A percentile compares a stretch with the other conserved stretches of the same genome.
These are phyloP conservation scores for Beta vulgaris DNA, from an alignment of 148 eudicot genomes.

Conservation along the genomic window DNA sequence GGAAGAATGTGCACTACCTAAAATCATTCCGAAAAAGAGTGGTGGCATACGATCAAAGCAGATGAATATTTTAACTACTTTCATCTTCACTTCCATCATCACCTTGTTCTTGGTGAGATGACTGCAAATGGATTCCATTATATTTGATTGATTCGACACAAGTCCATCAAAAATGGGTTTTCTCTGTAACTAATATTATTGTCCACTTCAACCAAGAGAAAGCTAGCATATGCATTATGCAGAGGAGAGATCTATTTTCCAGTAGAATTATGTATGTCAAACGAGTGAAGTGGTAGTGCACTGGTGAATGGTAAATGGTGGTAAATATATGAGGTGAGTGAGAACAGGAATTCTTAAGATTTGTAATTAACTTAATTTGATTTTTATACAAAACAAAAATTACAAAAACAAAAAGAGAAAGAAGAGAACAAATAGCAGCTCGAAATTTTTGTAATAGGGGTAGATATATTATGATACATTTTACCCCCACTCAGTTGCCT, in stretches of 20 bases:
- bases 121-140: conserved; percentile 5
- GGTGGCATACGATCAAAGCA: conserved; percentile 4
- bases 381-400: background rate
- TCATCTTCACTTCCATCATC: conserved; percentile 22
- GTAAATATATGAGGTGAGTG: conserved; percentile 22
- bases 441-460: conserved; percentile 5
- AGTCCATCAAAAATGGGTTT: background rate
- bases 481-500: no score
- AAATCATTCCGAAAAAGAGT: conserved; percentile 27
- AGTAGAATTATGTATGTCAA: background rate
- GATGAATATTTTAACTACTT: conserved; percentile 10
- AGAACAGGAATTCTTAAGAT: background rate
- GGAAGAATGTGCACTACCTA: conserved; percentile 66
- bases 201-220: background rate
- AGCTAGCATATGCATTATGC: conserved; percentile 1
- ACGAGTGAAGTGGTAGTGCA: background rate
- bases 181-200: background rate
- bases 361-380: no score
- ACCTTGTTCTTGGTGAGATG: conserved; percentile 19
- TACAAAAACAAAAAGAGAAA: no score
- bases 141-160: background rate
- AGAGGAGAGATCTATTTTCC: background rate
- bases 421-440: background rate
- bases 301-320: background rate
- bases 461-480: background rate